These are phyloP conservation scores for Sugiyamaella neomexicana DNA, from an alignment of 1,139 yeast species.

Conservation along the genomic window DNA sequence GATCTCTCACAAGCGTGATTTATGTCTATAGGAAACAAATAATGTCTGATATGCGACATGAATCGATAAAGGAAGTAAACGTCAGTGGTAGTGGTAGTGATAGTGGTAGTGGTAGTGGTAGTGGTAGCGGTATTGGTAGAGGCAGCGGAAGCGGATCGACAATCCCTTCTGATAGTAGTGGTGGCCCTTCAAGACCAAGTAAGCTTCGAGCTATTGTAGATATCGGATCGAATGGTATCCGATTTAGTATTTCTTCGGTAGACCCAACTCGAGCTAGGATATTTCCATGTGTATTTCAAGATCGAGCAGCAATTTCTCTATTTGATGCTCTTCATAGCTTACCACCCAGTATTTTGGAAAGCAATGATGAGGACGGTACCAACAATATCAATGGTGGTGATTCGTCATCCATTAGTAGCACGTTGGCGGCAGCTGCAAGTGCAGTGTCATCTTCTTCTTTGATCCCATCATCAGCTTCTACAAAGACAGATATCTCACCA, in stretches of 20 bases:
- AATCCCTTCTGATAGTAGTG: no score
- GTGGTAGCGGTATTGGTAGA: neutral
- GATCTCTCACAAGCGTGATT: neutral
- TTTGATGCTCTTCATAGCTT: conserved; percentile 48
- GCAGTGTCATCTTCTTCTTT: neutral
- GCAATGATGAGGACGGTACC: conserved; percentile 10
- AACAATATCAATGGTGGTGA: neutral
- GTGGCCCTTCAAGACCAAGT: neutral
- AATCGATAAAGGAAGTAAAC: no score
- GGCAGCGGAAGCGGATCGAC: no score
- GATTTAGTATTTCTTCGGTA: conserved; percentile 65
- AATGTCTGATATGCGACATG: neutral
- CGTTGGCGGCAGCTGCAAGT: conserved; percentile 4
- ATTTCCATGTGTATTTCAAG: conserved; percentile 70
- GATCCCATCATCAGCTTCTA: conserved; percentile 1
- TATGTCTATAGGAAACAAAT: neutral
- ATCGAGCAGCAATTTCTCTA: conserved; percentile 62
- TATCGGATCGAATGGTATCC: conserved; percentile 66
- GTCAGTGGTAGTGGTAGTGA: neutral
- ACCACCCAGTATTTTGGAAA: conserved; percentile 12
- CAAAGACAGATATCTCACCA: conserved; percentile 53
- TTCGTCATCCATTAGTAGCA: neutral
- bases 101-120: neutral
- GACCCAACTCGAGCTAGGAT: conserved; percentile 66
- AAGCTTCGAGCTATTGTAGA: conserved; percentile 50